Evolutionary conservation across 768 basidiomycete species (phyloP).

Genomic region (Terana coerulea): DNA sequence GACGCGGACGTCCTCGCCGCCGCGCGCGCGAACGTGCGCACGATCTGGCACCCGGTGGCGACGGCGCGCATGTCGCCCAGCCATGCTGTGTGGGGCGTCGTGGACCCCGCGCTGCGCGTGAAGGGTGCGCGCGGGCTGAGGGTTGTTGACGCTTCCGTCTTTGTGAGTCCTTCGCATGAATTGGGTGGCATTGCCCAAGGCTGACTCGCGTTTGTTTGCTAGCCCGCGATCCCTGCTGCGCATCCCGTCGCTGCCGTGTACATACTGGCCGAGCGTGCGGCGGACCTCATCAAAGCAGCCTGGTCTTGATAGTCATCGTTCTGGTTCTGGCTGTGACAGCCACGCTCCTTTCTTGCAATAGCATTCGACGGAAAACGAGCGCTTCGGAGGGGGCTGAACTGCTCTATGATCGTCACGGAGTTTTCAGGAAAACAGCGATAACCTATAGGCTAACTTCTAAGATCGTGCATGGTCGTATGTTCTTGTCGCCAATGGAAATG

Average conservation of each 20-base stretch:
- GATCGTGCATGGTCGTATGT: too few relatives aligned
- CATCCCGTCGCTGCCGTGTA: neutral
- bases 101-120: conserved; percentile 17
- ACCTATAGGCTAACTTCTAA: too few relatives aligned
- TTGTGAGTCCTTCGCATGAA: conserved; percentile 15
- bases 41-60: conserved; percentile 13
- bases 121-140: conserved; percentile 17
- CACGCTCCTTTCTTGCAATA: too few relatives aligned
- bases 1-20: conserved; percentile 5
- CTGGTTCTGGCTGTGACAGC: too few relatives aligned
- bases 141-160: conserved; percentile 21
- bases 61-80: conserved; percentile 16
- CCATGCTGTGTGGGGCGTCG: conserved; percentile 14
- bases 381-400: too few relatives aligned
- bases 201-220: neutral
- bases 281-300: conserved; percentile 5
- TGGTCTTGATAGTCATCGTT: too few relatives aligned
- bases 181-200: neutral
- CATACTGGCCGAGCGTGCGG: conserved; percentile 4
- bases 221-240: neutral
- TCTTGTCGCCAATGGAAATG: too few relatives aligned
- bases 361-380: too few relatives aligned
- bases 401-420: too few relatives aligned
- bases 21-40: neutral
- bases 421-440: too few relatives aligned